Percentiles rank a stretch among this genome's conserved stretches.
Evolutionary conservation across 768 basidiomycete genomes (phyloP).

Genomic region (Exidia glandulosa): DNA sequence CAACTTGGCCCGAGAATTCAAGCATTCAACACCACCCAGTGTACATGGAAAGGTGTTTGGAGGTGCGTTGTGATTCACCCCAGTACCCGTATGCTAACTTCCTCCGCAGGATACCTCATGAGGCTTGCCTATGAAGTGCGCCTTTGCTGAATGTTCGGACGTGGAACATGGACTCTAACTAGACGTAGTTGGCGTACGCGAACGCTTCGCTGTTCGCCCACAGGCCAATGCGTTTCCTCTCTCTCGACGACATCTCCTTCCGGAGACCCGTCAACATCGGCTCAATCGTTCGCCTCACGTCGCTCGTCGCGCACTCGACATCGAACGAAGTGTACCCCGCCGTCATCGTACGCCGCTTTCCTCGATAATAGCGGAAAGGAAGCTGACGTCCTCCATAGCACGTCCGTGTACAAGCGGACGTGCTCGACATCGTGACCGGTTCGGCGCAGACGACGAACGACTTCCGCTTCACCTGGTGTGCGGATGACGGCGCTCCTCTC

Average conservation of each 20-base stretch:
- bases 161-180: neutral
- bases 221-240: constrained; percentile 54
- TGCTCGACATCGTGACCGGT: constrained; percentile 58
- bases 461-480: constrained; percentile 65
- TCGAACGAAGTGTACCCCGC: constrained; percentile 38
- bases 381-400: constrained; percentile 34
- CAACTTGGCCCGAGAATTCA: neutral
- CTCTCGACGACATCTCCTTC: constrained; percentile 73
- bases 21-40: constrained; percentile 21
- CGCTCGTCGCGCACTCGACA: constrained; percentile 52
- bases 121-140: constrained; percentile 61
- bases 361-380: neutral
- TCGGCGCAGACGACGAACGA: constrained; percentile 59
- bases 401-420: constrained; percentile 59
- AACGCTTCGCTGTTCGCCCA: constrained; percentile 61
- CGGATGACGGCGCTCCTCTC: constrained; percentile 27
- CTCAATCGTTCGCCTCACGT: constrained; percentile 63
- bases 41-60: constrained; percentile 80
- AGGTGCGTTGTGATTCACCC: constrained; percentile 34
- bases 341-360: constrained; percentile 40
- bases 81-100: neutral
- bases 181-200: constrained; percentile 53
- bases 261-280: constrained; percentile 74
- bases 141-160: neutral
- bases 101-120: constrained; percentile 45